Evolutionary conservation across 139 green algal species (phyloP), one percentile per base, ranked within the genome.

Genomic region (Prasinococcaceae sp.): DNA sequence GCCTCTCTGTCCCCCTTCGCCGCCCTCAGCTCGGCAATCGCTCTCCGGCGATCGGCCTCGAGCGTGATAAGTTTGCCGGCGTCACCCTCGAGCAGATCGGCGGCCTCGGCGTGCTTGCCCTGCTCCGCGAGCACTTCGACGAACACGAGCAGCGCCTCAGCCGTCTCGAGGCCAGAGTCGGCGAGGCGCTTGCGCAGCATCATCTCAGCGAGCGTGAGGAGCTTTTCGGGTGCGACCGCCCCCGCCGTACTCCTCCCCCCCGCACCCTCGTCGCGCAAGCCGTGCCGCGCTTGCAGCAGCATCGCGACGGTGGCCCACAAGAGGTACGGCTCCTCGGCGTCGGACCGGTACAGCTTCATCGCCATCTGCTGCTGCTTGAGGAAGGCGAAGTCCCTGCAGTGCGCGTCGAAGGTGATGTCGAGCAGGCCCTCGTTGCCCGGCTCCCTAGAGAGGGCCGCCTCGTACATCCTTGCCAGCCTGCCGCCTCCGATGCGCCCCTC

Each of bases 281-380:
- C 51, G n/a, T 37, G 24, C 17, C n/a, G 36, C 2, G n/a, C 51
- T 52, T 57, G 43, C 42, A 51, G 10, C 26, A 53, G 32, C 8
- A 43, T 53, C 12, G 16, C 32, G 19, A 17, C 27, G 20, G 33
- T 28, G 8, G 43, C 54, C 33, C 41, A 38, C 2, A 62, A 33
- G 17, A 62, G 9, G 25, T 62, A 26, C 27, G 30, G 52, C 23
- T 43, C 4, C 25, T 60, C 39, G 22, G 20, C 6, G 37, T 35
- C 50, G 20, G 19, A 4, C 52, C 30, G 49, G 23, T 50, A 60
- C 24, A 50, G 37, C 52, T 50, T 50, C 52, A 60, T 60, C 22
- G 37, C 52, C 36, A 25, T 25, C 38, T 51, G 36, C 22, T 50
- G 37, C 40, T 36, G 25, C 26, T 60, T 49, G 3, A 48, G 8